A percentile compares a stretch with the other conserved stretches of the same genome.
Evolutionary conservation across 768 basidiomycete species (phyloP).

Genomic region (Russula lepida): DNA sequence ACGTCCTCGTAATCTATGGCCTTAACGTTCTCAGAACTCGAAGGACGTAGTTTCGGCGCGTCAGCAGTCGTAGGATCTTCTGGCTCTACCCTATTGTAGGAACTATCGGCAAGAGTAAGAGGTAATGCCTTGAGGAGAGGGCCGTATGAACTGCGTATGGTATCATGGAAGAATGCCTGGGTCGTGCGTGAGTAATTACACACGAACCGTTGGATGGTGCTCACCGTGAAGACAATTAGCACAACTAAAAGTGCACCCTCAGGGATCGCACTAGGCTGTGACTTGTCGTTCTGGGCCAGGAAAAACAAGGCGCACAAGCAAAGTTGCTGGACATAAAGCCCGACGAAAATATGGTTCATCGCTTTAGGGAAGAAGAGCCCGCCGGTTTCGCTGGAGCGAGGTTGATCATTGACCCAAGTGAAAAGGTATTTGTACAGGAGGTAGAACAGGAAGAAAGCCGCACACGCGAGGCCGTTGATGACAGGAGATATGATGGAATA

Average conservation of each 20-base stretch:
- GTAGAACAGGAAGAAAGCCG: conserved; percentile 79
- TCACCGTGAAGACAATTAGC: conserved; percentile 73
- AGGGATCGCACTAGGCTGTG: conserved; percentile 49
- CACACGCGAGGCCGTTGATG: conserved; percentile 82
- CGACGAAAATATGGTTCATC: conserved; percentile 87
- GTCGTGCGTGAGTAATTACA: background rate
- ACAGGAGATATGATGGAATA: conserved; percentile 90
- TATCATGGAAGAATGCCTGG: conserved; percentile 61
- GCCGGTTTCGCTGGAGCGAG: conserved; percentile 67
- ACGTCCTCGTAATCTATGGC: conserved; percentile 1
- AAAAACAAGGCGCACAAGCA: conserved; percentile 88
- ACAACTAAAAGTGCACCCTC: conserved; percentile 82
- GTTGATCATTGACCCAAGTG: conserved; percentile 55
- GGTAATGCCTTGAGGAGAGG: conserved; percentile 74
- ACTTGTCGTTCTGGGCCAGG: conserved; percentile 53
- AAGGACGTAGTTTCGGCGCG: background rate
- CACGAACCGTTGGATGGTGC: conserved; percentile 23
- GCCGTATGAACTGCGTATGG: conserved; percentile 71
- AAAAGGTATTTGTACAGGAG: conserved; percentile 57
- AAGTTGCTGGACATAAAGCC: conserved; percentile 84
- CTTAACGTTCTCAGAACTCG: background rate
- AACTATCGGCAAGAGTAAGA: conserved; percentile 66
- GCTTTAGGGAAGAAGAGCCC: conserved; percentile 95
- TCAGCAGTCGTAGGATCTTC: background rate
- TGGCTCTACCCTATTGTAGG: conserved; percentile 31